These are phyloP conservation scores for Brassica balearica DNA, from an alignment of 441 rosid genomes.

Conservation along the genomic window DNA sequence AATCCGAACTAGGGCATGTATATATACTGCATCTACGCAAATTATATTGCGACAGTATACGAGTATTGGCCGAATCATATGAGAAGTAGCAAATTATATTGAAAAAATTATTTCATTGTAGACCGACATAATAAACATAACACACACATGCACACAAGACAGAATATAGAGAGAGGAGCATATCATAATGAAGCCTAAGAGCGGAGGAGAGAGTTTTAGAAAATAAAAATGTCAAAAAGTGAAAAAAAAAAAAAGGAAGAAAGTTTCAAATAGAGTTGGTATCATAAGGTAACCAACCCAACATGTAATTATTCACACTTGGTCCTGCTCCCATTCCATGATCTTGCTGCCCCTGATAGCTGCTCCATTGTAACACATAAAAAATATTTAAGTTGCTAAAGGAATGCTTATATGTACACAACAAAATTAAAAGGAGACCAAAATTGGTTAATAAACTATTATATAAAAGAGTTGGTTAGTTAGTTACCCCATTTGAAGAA, in stretches of 20 bases:
- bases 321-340: slow-evolving; percentile 69
- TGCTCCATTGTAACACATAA: slow-evolving; percentile 34
- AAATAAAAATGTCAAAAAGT: slow-evolving; percentile 3
- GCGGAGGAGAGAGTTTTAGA: not conserved
- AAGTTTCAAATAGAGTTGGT: slow-evolving; percentile 41
- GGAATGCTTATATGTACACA: not conserved
- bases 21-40: not conserved
- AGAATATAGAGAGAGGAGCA: slow-evolving; percentile 1
- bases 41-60: not conserved
- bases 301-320: slow-evolving; percentile 82
- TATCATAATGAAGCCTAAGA: slow-evolving; percentile 8
- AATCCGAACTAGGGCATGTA: not conserved
- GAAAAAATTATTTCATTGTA: slow-evolving; percentile 14
- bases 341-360: slow-evolving; percentile 71
- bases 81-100: not conserved
- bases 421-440: not conserved
- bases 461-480: not conserved
- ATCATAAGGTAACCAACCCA: slow-evolving; percentile 88
- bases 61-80: not conserved
- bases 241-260: not conserved
- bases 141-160: slow-evolving; percentile 38
- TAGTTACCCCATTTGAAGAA: slow-evolving; percentile 89
- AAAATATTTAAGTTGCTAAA: not conserved
- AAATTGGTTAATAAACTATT: not conserved
- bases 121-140: slow-evolving; percentile 10